These are phyloP conservation scores for Medicago ruthenica DNA, from an alignment of 306 rosid genomes.

Conservation along the genomic window DNA sequence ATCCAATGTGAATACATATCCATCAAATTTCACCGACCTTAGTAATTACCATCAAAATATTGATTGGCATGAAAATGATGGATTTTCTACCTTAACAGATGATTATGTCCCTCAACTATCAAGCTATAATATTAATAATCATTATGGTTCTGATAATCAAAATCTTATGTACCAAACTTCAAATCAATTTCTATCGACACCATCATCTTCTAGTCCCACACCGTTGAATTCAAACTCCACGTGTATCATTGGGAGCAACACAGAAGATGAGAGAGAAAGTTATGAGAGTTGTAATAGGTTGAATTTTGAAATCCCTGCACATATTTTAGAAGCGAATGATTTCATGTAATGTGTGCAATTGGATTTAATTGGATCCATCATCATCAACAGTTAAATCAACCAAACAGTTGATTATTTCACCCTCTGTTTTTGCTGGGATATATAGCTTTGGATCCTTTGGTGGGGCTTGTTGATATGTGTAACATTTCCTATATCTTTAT, in stretches of 20 bases:
- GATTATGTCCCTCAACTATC: conserved; percentile 47
- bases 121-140: conserved; percentile 37
- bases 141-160: conserved; percentile 41
- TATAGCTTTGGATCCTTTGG: conserved; percentile 1
- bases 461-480: conserved; percentile 45
- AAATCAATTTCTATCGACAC: conserved; percentile 67
- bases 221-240: conserved; percentile 78
- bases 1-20: conserved; percentile 47
- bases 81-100: conserved; percentile 38
- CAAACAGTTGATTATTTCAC: conserved; percentile 23
- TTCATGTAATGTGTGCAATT: conserved; percentile 54
- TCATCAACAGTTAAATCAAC: conserved; percentile 21
- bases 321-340: conserved; percentile 58
- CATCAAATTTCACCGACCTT: conserved; percentile 47
- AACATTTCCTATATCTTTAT: conserved; percentile 49
- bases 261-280: conserved; percentile 89
- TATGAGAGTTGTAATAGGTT: conserved; percentile 71
- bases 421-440: conserved; percentile 32
- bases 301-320: conserved; percentile 68
- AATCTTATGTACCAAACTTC: conserved; percentile 48
- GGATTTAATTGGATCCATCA: background rate
- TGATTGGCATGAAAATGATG: conserved; percentile 50
- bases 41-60: conserved; percentile 46
- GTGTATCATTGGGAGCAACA: conserved; percentile 47
- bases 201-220: conserved; percentile 78